Evolutionary conservation across 2,329 filamentous ascomycete species (phyloP), one percentile per base, ranked within the genome.

Genomic region (Neospermospora avenae): DNA sequence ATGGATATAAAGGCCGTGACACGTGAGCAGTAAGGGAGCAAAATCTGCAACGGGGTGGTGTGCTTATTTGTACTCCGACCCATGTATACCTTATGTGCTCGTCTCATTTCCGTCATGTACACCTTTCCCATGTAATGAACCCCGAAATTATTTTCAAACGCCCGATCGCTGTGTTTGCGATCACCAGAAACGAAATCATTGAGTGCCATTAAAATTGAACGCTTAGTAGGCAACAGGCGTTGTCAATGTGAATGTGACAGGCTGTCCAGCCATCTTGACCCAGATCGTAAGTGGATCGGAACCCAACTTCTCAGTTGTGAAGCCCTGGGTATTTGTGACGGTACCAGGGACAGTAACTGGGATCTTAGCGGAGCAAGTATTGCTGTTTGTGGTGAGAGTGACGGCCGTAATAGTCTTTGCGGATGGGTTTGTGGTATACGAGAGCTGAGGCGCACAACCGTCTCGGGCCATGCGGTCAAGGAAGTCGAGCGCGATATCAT

Each of bases 401-500:
- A 71, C 51, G n/a, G 54, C 62, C 4, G 64, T 69, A 44, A 71
- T 69, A 13, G 61, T 62, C 18, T 66, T 62, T 5, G 51, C 55
- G 3, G 53, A 49, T 2, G 61, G 52, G 42, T 66, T 54, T 10
- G 59, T 67, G 3, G 46, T 65, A 31, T 58, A 70, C 1, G 58
- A 58, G 4, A 71, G 57, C 11, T 48, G 39, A 22, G 72, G 70
- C 28, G 66, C 37, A 28, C 61, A 64, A 0, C 14, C 20, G 51
- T 72, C 62, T 45, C 65, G 42, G 8, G 61, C 41, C 68, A 52
- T 79, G 59, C 84, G 81, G 58, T 79, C 76, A 44, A 78, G 68
- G 73, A 86, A 86, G 3, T 73, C 73, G 68, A 69, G 58, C 65
- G 65, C 57, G 25, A 62, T 52, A 68, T 85, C 80, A 62, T 84